These are phyloP conservation scores for Candida pini DNA, from an alignment of 805 yeast genomes.

Conservation along the genomic window DNA sequence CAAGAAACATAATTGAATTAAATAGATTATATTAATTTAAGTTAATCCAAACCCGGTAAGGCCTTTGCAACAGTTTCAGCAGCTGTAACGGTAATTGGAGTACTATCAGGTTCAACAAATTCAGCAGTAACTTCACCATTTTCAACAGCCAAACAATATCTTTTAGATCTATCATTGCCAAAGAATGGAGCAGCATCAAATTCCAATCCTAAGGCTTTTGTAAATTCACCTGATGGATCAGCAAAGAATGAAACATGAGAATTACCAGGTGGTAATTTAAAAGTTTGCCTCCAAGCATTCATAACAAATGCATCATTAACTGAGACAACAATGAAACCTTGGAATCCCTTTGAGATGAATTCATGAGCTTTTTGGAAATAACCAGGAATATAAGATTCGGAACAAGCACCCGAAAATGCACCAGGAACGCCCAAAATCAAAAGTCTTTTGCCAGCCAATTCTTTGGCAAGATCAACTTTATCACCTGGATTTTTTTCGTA, in stretches of 20 bases:
- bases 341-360: constrained; percentile 62
- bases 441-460: constrained; percentile 29
- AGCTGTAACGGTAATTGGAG: constrained; percentile 53
- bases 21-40: too few relatives aligned
- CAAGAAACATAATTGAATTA: too few relatives aligned
- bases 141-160: constrained; percentile 72
- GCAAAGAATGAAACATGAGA: constrained; percentile 46
- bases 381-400: constrained; percentile 71
- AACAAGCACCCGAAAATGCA: constrained; percentile 79
- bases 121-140: constrained; percentile 64
- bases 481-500: constrained; percentile 20
- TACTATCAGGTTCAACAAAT: constrained; percentile 78
- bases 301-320: constrained; percentile 87
- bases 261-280: constrained; percentile 22
- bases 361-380: constrained; percentile 46
- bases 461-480: constrained; percentile 16
- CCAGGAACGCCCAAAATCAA: constrained; percentile 62
- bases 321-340: constrained; percentile 57
- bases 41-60: constrained; percentile 19
- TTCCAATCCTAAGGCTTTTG: constrained; percentile 54
- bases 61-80: constrained; percentile 39
- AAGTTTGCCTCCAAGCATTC: constrained; percentile 66
- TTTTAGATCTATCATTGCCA: constrained; percentile 68
- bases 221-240: constrained; percentile 74
- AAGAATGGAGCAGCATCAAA: constrained; percentile 75